Evolutionary conservation across 2,329 filamentous ascomycete genomes (phyloP).

Genomic region (Colletotrichum sansevieriae): DNA sequence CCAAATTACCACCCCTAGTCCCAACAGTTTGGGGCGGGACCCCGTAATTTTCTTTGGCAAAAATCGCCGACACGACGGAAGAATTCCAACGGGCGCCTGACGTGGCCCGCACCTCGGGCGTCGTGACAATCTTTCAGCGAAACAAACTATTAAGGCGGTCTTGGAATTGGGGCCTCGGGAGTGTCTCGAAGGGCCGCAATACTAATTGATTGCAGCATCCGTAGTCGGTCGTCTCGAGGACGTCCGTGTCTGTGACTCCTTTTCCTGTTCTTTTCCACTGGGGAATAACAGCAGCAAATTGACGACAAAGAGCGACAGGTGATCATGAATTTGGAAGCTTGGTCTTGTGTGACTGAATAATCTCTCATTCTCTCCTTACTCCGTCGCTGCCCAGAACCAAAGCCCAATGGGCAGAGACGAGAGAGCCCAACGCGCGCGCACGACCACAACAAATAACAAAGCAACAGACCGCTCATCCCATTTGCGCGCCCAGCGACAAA

Average conservation of each 20-base stretch:
- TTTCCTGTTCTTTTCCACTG: background rate
- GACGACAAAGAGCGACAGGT: background rate
- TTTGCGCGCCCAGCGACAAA: background rate
- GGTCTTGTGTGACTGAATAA: background rate
- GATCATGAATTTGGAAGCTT: background rate
- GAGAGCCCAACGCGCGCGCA: background rate
- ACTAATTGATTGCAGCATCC: constrained; percentile 25
- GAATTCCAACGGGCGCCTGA: constrained; percentile 25
- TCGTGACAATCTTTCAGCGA: constrained; percentile 40
- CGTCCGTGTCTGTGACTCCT: background rate
- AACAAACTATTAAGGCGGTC: constrained; percentile 1
- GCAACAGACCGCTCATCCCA: background rate
- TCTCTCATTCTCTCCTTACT: constrained; percentile 5
- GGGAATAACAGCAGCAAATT: background rate
- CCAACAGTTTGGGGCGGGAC: constrained; percentile 8
- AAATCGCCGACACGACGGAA: constrained; percentile 40
- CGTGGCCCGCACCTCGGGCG: constrained; percentile 32
- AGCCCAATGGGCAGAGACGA: background rate
- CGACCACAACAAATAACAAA: too few species aligned
- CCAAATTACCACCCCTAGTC: background rate
- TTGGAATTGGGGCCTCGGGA: background rate
- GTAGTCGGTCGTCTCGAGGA: constrained; percentile 6
- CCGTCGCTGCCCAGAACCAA: background rate
- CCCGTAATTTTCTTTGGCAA: constrained; percentile 20
- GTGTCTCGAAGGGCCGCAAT: background rate